phyloP scores from a whole-genome alignment of 345 rosid genomes.

The Eucalyptus cloeziana region DNA sequence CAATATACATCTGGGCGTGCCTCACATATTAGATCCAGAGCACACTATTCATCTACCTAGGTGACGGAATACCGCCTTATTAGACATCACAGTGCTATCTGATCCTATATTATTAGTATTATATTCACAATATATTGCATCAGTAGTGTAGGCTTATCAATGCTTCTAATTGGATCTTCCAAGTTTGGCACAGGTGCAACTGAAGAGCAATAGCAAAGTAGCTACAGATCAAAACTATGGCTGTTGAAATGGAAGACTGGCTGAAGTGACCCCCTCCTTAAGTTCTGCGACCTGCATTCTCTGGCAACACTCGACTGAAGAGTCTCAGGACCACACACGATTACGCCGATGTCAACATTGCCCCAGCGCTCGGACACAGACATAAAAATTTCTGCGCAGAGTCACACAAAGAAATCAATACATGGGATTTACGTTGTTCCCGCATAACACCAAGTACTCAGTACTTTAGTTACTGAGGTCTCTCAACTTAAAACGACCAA shows the following conservation, averaged over 20 bases:
- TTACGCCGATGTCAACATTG: constrained; percentile 60
- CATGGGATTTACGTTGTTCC: neutral
- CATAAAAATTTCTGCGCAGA: constrained; percentile 52
- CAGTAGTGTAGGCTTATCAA: neutral
- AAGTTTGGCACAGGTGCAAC: neutral
- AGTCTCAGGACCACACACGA: constrained; percentile 73
- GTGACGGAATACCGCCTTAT: neutral
- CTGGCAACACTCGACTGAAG: constrained; percentile 69
- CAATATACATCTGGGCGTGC: neutral
- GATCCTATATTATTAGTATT: neutral
- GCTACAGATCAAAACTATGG: constrained; percentile 73
- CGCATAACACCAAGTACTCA: neutral
- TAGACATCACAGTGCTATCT: neutral
- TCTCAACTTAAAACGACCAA: neutral
- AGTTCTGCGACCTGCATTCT: constrained; percentile 59
- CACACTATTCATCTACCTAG: neutral
- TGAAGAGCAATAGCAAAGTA: neutral
- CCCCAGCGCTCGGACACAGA: constrained; percentile 43
- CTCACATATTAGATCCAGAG: neutral
- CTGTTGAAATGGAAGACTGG: constrained; percentile 72
- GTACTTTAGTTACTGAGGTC: neutral
- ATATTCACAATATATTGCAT: neutral
- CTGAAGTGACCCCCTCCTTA: constrained; percentile 16
- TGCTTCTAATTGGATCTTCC: neutral
- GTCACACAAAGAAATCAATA: neutral